Conservation (phyloP, 495 filamentous ascomycete genomes). For the Tuber microsphaerosporum region DNA sequence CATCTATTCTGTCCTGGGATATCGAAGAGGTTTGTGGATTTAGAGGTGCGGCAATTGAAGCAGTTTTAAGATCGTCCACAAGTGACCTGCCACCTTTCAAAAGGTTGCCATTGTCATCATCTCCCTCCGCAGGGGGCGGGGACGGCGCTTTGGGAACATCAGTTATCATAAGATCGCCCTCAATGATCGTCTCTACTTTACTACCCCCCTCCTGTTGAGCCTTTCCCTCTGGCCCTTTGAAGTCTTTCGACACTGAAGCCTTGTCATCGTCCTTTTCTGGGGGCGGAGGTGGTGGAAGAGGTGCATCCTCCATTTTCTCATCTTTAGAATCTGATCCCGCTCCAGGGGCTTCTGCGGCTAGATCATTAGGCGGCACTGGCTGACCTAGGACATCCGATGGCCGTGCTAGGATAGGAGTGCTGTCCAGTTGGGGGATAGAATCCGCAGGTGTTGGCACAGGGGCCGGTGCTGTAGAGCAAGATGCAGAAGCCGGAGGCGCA, state of each 20-base stretch:
- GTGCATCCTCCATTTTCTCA: slow-evolving; percentile 14
- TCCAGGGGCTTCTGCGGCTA: not conserved
- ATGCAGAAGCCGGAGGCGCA: slow-evolving; percentile 6
- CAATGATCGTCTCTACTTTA: not conserved
- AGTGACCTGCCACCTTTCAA: slow-evolving; percentile 34
- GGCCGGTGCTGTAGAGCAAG: slow-evolving; percentile 8
- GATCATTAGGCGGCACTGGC: not conserved
- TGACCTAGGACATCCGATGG: slow-evolving; percentile 16
- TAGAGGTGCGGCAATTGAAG: slow-evolving; percentile 14
- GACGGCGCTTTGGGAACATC: slow-evolving; percentile 38
- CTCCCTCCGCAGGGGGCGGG: slow-evolving; percentile 30
- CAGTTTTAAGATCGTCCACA: slow-evolving; percentile 31
- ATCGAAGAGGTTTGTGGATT: slow-evolving; percentile 19
- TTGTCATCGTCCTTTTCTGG: not conserved
- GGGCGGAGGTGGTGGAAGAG: slow-evolving; percentile 14
- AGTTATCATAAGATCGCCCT: slow-evolving; percentile 14
- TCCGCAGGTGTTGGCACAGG: slow-evolving; percentile 14
- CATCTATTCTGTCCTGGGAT: slow-evolving; percentile 37
- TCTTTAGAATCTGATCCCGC: not conserved
- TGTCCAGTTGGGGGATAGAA: slow-evolving; percentile 26
- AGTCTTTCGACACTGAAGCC: slow-evolving; percentile 20
- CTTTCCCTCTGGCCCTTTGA: not conserved
- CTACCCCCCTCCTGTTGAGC: slow-evolving; percentile 7
- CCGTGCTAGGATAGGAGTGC: slow-evolving; percentile 3
- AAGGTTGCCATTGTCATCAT: slow-evolving; percentile 33